Base-by-base conservation (phyloP, 257 asterid species). In the Handroanthus guayacan region DNA sequence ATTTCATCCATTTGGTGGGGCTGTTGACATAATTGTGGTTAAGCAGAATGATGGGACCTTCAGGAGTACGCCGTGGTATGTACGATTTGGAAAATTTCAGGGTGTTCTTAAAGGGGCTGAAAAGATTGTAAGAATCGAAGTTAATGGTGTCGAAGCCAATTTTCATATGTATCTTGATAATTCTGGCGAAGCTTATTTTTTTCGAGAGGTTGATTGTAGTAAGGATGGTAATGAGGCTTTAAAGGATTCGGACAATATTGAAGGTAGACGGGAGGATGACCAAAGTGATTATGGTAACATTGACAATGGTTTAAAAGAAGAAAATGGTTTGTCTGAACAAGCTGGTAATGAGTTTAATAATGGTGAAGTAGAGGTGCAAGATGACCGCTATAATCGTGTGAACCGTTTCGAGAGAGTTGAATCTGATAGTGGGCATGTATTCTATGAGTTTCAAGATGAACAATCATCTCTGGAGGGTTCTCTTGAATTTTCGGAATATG, bases 1-100 rank as follows among this genome's bases (percentile, higher is more conserved):
- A 69, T 91, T 91, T 82, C 95, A 91, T 81, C 97, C 97, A 4
- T 91, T 91, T 78, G 97, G 95, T 76, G 95, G 97, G 64, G 97
- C 97, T n/a, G 93, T 89, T 38, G 97, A 91, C 78, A 89, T 91
- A 74, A 87, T 91, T 41, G 88, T 83, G 52, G 97, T 91, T 34
- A 85, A 85, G 77, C 97, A 91, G 82, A 83, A 87, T 47, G 94
- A 91, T 80, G 95, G 93, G 44, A 74, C 89, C 73, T 91, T 83
- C 63, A 82, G 92, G 84, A 89, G 90, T 75, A 89, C 93, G 2
- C 97, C 97, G 69, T 91, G 97, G 95, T 89, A 91, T 81, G 97
- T 87, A 13, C 82, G 97, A 6, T 91, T 91, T 71, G 97, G 97
- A 39, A 91, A 91, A 72, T 91, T 91, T 85, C 95, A 89, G 76